Percentiles rank a stretch among this genome's conserved stretches.
phyloP scores from a whole-genome alignment of 2,329 filamentous ascomycete genomes.

The Xylaria sp. region DNA sequence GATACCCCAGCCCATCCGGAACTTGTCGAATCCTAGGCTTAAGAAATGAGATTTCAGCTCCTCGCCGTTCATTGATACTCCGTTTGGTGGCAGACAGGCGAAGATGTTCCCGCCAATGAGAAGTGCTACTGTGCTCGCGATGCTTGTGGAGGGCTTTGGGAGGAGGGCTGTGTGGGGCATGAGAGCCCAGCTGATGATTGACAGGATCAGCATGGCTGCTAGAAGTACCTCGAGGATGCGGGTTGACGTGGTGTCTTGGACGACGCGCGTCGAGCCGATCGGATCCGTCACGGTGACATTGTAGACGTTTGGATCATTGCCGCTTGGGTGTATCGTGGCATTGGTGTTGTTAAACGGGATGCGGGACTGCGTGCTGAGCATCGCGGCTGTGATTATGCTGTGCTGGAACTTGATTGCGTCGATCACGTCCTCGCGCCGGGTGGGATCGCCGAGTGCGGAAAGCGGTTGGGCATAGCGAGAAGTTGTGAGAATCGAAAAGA shows the following conservation, averaged over 20 bases:
- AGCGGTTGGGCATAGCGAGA: neutral
- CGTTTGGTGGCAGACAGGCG: neutral
- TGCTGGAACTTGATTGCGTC: constrained; percentile 12
- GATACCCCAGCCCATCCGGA: too few relatives aligned
- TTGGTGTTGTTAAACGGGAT: constrained; percentile 4
- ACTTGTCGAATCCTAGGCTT: too few relatives aligned
- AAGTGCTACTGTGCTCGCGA: constrained; percentile 18
- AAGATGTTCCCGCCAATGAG: constrained; percentile 15
- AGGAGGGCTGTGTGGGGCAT: constrained; percentile 10
- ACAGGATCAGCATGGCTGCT: constrained; percentile 7
- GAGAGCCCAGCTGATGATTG: neutral
- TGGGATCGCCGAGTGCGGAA: neutral
- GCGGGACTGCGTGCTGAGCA: constrained; percentile 30
- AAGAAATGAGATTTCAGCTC: too few relatives aligned
- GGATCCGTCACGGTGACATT: neutral
- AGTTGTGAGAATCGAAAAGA: neutral
- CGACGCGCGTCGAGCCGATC: constrained; percentile 1
- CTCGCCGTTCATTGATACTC: too few relatives aligned
- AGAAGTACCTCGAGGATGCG: constrained; percentile 4
- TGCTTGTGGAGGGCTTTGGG: constrained; percentile 1
- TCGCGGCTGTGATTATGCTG: constrained; percentile 5
- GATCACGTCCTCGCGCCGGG: neutral
- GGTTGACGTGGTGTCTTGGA: constrained; percentile 4
- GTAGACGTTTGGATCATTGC: constrained; percentile 2
- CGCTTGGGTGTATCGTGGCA: neutral